These are phyloP conservation scores for Malus asiatica DNA, from an alignment of 306 rosid species.

Conservation along the genomic window DNA sequence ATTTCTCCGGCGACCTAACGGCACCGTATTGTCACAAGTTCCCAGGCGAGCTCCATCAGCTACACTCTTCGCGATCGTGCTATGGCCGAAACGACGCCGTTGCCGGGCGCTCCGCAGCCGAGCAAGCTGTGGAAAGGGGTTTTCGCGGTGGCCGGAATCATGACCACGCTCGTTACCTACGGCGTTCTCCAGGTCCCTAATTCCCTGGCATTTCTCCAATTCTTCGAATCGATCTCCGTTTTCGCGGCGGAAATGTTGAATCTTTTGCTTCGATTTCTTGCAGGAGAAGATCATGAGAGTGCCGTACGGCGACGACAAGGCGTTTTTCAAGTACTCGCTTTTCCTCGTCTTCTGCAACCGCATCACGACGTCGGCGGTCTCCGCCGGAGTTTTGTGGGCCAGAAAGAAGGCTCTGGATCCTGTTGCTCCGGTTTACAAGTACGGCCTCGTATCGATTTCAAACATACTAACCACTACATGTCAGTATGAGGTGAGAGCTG, in stretches of 20 bases:
- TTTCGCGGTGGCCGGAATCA: constrained; percentile 79
- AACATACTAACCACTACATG: constrained; percentile 93
- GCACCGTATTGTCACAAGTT: not conserved
- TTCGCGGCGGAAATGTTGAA: not conserved
- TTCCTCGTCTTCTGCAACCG: constrained; percentile 97
- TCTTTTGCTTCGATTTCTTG: constrained; percentile 10
- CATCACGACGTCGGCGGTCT: constrained; percentile 78
- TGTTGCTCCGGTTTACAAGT: constrained; percentile 86
- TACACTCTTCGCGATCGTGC: not conserved
- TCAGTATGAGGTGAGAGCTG: constrained; percentile 72
- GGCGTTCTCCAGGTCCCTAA: constrained; percentile 74
- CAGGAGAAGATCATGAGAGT: constrained; percentile 99
- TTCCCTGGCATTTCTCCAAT: not conserved
- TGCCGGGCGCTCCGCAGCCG: constrained; percentile 20
- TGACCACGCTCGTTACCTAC: constrained; percentile 88
- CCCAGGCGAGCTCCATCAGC: not conserved
- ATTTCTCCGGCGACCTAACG: constrained; percentile 4
- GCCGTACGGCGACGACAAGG: constrained; percentile 72
- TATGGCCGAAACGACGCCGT: constrained; percentile 56
- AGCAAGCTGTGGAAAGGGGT: constrained; percentile 49
- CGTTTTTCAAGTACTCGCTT: constrained; percentile 65
- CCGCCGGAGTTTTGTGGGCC: constrained; percentile 79
- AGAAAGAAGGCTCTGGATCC: constrained; percentile 71
- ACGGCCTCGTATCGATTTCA: constrained; percentile 68
- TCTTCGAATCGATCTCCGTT: not conserved